Evolutionary conservation across 441 rosid species (phyloP), one percentile per base, ranked within the genome.

Genomic region (Dalechampia spathulata): DNA sequence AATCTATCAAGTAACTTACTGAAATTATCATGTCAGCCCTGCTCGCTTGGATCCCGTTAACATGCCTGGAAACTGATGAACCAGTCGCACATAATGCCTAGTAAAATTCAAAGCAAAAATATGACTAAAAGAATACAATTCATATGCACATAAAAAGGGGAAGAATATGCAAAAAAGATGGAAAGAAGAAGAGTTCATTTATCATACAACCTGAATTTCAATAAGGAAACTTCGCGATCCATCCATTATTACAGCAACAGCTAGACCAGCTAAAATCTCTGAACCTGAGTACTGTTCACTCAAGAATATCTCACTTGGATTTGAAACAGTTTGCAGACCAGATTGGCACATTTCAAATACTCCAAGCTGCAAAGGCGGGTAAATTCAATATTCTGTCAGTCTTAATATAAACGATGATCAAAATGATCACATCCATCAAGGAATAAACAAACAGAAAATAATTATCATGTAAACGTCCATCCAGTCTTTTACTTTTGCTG

Each of bases 11-110:
- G 43, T 46, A 13, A 74, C 94, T 78, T 63, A 86, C 99, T 12
- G 97, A 71, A 66, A 92, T 85, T 46, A 92, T 89, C 97, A 92
- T 83, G 64, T 89, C 95, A 46, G 90, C 99, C 74, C 96, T 77
- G 81, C 82, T 70, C 23, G 79, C 70, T 70, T 74, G 85, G 72
- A 92, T 73, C 50, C 99, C 97, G 60, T 85, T 89, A 51, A 76
- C 77, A 55, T 85, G 96, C 73, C 87, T 78, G 57, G 82, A 80
- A 70, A 71, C 75, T 22, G 80, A 79, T 50, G 85, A 68, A 52
- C 88, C 80, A 66, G 79, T 67, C 44, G 74, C 75, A 63, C 97
- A 92, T 59, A 92, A 69, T 16, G 97, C 97, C 97, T 92, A 52
- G 50, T 52, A 57, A 57, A 62, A 27, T 58, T 49, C 49, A 49